These are phyloP conservation scores for Guillardia theta DNA, from an alignment of 78 protist genomes.

Conservation along the genomic window DNA sequence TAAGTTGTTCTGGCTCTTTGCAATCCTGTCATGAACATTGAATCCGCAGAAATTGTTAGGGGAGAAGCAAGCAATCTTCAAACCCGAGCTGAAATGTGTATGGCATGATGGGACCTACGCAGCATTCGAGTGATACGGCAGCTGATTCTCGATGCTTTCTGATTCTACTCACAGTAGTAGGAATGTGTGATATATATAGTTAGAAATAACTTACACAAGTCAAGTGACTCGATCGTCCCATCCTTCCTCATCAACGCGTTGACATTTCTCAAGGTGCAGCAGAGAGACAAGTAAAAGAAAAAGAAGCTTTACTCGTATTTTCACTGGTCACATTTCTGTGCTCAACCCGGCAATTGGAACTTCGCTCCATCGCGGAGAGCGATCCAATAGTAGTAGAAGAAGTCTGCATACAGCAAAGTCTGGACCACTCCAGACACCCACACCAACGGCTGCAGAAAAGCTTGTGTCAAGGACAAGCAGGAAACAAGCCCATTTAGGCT, in stretches of 20 bases:
- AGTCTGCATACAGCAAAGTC: slow-evolving; percentile 87
- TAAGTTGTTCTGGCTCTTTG: background rate
- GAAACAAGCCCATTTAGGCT: too few species aligned
- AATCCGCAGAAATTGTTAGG: background rate
- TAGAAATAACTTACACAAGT: too few species aligned
- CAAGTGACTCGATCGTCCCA: too few species aligned
- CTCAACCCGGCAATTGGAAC: background rate
- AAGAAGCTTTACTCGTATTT: too few species aligned
- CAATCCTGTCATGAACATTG: background rate
- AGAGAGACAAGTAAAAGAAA: too few species aligned
- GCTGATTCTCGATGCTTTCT: too few species aligned
- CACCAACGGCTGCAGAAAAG: slow-evolving; percentile 16
- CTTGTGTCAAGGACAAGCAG: too few species aligned
- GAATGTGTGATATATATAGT: too few species aligned
- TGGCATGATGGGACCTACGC: background rate
- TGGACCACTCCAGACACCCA: slow-evolving; percentile 61
- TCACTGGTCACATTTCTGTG: background rate
- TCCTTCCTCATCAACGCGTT: too few species aligned
- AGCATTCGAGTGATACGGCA: background rate
- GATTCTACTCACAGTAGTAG: too few species aligned
- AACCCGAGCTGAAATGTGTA: background rate
- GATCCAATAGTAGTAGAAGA: slow-evolving; percentile 87
- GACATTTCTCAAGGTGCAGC: too few species aligned
- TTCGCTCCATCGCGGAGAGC: background rate
- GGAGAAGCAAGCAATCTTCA: background rate